Percentiles rank a stretch among this genome's conserved stretches.
Conservation (phyloP, 2,329 filamentous ascomycete genomes). For the Diaporthe sp. region DNA sequence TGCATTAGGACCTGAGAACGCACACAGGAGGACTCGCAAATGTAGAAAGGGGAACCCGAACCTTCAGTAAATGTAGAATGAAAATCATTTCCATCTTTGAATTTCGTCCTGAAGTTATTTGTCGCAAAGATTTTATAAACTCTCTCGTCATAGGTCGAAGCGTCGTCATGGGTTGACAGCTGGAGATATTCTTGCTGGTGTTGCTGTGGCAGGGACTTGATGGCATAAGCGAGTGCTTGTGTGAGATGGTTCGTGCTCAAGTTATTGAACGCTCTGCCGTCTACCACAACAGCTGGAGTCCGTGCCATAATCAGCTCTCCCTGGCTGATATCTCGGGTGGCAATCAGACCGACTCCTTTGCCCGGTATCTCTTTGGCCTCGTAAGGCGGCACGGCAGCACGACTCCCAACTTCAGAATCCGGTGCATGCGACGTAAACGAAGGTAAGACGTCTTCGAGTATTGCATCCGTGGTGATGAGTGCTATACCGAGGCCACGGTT, state of each 20-base stretch:
- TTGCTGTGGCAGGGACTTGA: constrained; percentile 11
- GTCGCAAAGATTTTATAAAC: constrained; percentile 26
- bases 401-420: background rate
- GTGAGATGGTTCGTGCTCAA: constrained; percentile 11
- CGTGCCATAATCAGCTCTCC: constrained; percentile 31
- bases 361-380: constrained; percentile 14
- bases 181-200: constrained; percentile 27
- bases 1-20: background rate
- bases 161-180: constrained; percentile 23
- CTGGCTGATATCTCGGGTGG: constrained; percentile 14
- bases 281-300: constrained; percentile 32
- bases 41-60: background rate
- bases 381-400: background rate
- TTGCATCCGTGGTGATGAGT: constrained; percentile 17
- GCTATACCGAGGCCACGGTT: constrained; percentile 33
- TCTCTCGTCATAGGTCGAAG: constrained; percentile 9
- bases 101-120: constrained; percentile 28
- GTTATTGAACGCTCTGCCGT: background rate
- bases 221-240: constrained; percentile 7
- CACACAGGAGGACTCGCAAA: too few species aligned
- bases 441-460: constrained; percentile 13
- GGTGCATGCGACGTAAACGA: background rate
- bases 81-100: constrained; percentile 6
- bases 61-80: constrained; percentile 33
- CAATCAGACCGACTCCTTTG: constrained; percentile 29